Conservation (phyloP, 148 eudicot species). For the Linanthus parryae region DNA sequence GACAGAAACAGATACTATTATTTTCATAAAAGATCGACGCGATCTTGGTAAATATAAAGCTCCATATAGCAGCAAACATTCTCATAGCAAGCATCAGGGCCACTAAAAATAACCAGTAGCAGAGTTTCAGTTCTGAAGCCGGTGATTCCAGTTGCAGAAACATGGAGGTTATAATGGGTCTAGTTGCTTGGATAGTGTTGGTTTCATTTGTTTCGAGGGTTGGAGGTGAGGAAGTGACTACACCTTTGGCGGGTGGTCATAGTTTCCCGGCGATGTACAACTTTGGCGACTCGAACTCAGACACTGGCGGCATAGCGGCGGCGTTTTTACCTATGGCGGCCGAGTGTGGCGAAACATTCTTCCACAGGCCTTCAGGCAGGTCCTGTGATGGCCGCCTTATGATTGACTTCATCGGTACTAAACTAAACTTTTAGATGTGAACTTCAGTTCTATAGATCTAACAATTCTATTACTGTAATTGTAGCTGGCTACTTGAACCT, state of each 20-base stretch:
- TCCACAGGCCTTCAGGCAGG: slow-evolving; percentile 26
- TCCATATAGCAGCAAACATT: no score
- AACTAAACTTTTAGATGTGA: not conserved
- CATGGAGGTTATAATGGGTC: slow-evolving; percentile 9
- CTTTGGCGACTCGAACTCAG: slow-evolving; percentile 31
- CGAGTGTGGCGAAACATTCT: slow-evolving; percentile 21
- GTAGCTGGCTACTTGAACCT: slow-evolving; percentile 34
- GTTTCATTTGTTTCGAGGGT: slow-evolving; percentile 3
- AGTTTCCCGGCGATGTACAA: slow-evolving; percentile 22
- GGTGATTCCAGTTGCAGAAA: not conserved
- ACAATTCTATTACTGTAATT: no score
- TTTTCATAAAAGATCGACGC: no score
- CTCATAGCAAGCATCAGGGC: no score
- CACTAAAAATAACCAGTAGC: no score
- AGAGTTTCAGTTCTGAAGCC: no score
- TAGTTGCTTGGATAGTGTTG: not conserved
- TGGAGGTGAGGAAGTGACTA: slow-evolving; percentile 10
- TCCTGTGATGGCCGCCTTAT: slow-evolving; percentile 36
- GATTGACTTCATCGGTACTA: slow-evolving; percentile 37
- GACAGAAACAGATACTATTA: no score
- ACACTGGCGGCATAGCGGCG: slow-evolving; percentile 24
- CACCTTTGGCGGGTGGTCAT: not conserved
- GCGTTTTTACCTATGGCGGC: slow-evolving; percentile 13
- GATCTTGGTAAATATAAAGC: no score
- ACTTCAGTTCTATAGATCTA: no score